A percentile compares a stretch with the other conserved stretches of the same genome.
phyloP scores from a whole-genome alignment of 2,329 filamentous ascomycete genomes.

The Aspergillus fructus region DNA sequence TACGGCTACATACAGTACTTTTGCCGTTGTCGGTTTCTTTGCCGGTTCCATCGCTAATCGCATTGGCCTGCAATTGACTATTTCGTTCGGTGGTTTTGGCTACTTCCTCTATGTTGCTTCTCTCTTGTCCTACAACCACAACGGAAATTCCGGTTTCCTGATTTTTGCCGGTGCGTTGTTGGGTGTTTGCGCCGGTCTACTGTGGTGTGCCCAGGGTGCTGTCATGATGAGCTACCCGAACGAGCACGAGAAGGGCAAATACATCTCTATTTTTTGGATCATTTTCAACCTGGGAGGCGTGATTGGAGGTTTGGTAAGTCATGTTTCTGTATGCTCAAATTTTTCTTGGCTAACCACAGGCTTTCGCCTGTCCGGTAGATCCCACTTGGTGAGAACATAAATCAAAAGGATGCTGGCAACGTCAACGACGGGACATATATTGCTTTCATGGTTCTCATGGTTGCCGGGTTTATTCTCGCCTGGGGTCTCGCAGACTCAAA shows the following conservation, averaged over 20 bases:
- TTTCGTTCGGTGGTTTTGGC: slow-evolving; percentile 48
- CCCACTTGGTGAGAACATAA: slow-evolving; percentile 48
- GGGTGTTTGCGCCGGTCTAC: slow-evolving; percentile 49
- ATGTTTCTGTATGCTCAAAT: background rate
- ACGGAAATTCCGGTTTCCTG: slow-evolving; percentile 48
- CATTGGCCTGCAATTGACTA: slow-evolving; percentile 43
- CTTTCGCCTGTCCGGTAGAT: slow-evolving; percentile 27
- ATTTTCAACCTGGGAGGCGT: slow-evolving; percentile 93
- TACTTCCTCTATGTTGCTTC: slow-evolving; percentile 52
- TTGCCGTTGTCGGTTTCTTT: slow-evolving; percentile 65
- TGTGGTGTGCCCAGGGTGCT: slow-evolving; percentile 53
- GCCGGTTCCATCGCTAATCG: slow-evolving; percentile 53
- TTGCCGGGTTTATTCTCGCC: slow-evolving; percentile 67
- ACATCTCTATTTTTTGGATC: slow-evolving; percentile 90
- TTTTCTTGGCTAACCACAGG: background rate
- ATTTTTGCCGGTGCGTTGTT: slow-evolving; percentile 51
- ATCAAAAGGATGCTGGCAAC: slow-evolving; percentile 34
- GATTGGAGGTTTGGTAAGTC: slow-evolving; percentile 69
- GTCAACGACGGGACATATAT: slow-evolving; percentile 77
- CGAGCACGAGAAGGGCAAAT: slow-evolving; percentile 79
- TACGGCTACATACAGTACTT: slow-evolving; percentile 71
- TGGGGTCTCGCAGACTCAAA: slow-evolving; percentile 70
- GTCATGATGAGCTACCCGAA: slow-evolving; percentile 77
- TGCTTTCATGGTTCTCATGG: slow-evolving; percentile 81
- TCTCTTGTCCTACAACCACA: slow-evolving; percentile 53